Base-by-base conservation (phyloP, 179 eudicot species). In the Beta lomatogona region DNA sequence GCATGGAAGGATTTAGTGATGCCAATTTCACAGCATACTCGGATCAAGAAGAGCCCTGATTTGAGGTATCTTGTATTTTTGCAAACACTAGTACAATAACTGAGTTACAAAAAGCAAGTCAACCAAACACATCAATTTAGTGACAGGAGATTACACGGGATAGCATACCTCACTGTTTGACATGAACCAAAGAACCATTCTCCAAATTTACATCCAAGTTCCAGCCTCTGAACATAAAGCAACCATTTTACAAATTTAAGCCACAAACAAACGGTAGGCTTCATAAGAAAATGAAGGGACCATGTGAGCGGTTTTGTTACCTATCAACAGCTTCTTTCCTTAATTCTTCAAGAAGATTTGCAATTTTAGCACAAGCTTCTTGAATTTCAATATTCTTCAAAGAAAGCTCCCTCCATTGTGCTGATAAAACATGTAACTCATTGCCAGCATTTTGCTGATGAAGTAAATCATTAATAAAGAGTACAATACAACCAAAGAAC, bases 321-420 rank as follows among this genome's bases (percentile, higher is more conserved):
- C 93, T 92, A 81, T 91, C 92, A 65, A 82, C 77, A 83, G 97
- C 97, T 87, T 92, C 95, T 77, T 71, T 85, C 85, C 89, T 92
- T 82, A 90, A 84, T 79, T 83, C 91, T 76, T 88, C 88, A 18
- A 91, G 86, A n/a, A 82, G 80, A 66, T 77, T 86, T 86, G 86
- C 91, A 68, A 92, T 85, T 73, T 85, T 85, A 45, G 86, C 91
- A 83, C 94, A 90, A 52, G 97, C 97, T 80, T 87, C 87, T 88
- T 91, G 91, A 71, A 95, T 93, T 87, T 92, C 88, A 44, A 95
- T 91, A 81, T 92, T 95, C 83, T 93, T 93, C 86, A 89, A 74
- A 86, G 93, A 93, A 13, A 95, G 91, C 86, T 92, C 98, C 88
- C 87, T 93, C 98, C 98, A 95, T 87, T 93, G 98, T 79, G 93